phyloP scores from a whole-genome alignment of 2,329 filamentous ascomycete genomes.

The Trichoderma arundinaceum region DNA sequence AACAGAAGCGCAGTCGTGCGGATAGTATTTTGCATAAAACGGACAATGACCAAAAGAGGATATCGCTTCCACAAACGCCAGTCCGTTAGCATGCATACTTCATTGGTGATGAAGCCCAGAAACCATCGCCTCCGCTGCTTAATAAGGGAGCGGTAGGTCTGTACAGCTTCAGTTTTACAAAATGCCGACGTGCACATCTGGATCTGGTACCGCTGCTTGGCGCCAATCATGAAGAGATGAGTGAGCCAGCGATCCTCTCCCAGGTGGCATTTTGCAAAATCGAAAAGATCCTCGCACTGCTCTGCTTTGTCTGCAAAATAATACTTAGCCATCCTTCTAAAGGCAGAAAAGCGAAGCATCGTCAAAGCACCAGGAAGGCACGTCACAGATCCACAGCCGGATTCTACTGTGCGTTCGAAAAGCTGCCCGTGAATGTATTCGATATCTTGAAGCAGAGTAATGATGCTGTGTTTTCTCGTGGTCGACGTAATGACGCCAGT shows the following conservation, averaged over 20 bases:
- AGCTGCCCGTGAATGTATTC: slow-evolving; percentile 97
- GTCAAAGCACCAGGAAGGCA: slow-evolving; percentile 95
- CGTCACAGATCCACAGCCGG: slow-evolving; percentile 90
- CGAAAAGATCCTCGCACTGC: slow-evolving; percentile 93
- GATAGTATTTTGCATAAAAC: slow-evolving; percentile 96
- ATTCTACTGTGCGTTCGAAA: slow-evolving; percentile 94
- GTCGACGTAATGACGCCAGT: slow-evolving; percentile 97
- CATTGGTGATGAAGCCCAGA: slow-evolving; percentile 95
- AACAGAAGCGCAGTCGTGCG: slow-evolving; percentile 92
- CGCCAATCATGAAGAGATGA: slow-evolving; percentile 98
- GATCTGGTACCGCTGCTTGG: slow-evolving; percentile 90
- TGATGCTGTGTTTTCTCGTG: slow-evolving; percentile 83
- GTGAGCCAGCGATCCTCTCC: slow-evolving; percentile 97
- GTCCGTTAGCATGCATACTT: slow-evolving; percentile 97
- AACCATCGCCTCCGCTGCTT: slow-evolving; percentile 98
- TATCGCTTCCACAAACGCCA: slow-evolving; percentile 90
- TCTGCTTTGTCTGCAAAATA: slow-evolving; percentile 98
- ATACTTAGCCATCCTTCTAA: slow-evolving; percentile 95
- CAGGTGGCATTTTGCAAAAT: slow-evolving; percentile 93
- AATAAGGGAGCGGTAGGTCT: slow-evolving; percentile 81
- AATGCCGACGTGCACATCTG: slow-evolving; percentile 98
- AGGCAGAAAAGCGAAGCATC: slow-evolving; percentile 93
- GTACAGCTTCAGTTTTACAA: slow-evolving; percentile 97
- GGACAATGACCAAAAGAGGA: slow-evolving; percentile 81
- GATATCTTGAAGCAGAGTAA: slow-evolving; percentile 95